Evolutionary conservation across 352 stramenopile genomes (phyloP), one percentile per base, ranked within the genome.

Genomic region (Globisporangium recalcitrans): DNA sequence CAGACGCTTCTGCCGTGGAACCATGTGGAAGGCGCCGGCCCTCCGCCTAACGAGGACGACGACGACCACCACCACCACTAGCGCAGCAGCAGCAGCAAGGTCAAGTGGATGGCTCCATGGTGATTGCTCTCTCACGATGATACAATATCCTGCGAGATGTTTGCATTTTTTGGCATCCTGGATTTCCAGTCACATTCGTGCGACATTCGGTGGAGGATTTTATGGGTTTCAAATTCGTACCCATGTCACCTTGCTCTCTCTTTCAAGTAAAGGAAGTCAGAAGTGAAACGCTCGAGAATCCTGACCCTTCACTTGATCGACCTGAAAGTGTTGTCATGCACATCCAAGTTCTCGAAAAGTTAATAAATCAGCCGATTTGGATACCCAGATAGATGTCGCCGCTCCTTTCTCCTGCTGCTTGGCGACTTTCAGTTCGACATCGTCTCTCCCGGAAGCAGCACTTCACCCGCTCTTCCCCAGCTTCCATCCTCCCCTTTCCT

Each of bases 1-100:
- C 86, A 95, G 69, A 92, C 83, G 42, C 62, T 95, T 51, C 62
- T 95, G 42, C 86, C 86, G 19, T 95, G 86, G 86, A 95, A 95
- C 65, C 81, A 80, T 62, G 77, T 95, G 53, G 71, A 93, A 61
- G 82, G 82, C 10, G 81, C 75, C 0, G 70, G 69, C 8, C 72
- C 69, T 10, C 66, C 65, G 16, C 58, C 27, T 3, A 16, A 56
- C 13, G 51, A 32, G 2, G 46, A 40, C 19, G 27, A 22, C 26
- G 48, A 29, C 7, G 14, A 31, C 16, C 26, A 40, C n/a, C n/a
- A n/a, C n/a, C n/a, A n/a, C n/a, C n/a, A n/a, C n/a, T n/a, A n/a
- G n/a, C n/a, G 26, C 13, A 42, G 19, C n/a, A 42, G 8, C 42
- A 49, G n/a, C 44, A 51, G n/a, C 21, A 27, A 51, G 44, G 44